Base-by-base conservation (phyloP, 1,139 yeast species). In the Debaryomyces nepalensis region DNA sequence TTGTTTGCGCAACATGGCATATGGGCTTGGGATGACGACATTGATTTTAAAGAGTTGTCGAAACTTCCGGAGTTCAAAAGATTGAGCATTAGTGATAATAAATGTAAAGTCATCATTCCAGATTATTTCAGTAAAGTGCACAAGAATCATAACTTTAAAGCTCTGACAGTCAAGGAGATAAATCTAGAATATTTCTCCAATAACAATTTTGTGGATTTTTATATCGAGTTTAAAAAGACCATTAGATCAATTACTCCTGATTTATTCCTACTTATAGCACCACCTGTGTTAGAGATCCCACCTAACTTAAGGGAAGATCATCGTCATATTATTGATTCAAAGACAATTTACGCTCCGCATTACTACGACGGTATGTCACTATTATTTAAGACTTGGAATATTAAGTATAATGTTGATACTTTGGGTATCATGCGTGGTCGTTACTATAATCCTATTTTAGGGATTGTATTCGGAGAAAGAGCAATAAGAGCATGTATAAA, bases 281-380 rank as follows among this genome's bases (percentile, higher is more conserved):
- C 95, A 1, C 96, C 96, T 1, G 95, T 87, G 0, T 68, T 91
- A 49, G 87, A 86, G 49, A 59, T 78, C 3, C 97, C 97, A 0
- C 98, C 98, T 0, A 61, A 64, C 7, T 63, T 89, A 43, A 75
- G 73, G 47, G 73, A 73, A 5, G 76, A 86, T 15, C 63, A 64
- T 1, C 57, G 73, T 7, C 54, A 70, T 3, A 62, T 82, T 31
- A 63, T 88, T 15, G 96, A 88, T 54, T 60, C 69, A 1, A 78
- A 75, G 45, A 84, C 91, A 0, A 81, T 87, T 0, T 84, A 83
- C 53, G 81, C 95, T 23, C 95, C 96, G 1, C 98, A 91, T 63
- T 91, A 84, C 58, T 91, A 91, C 57, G 98, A 91, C 61, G 98
- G 98, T 0, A 77, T 91, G 79, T 87, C 97, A 1, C 66, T 93